A percentile compares a stretch with the other conserved stretches of the same genome.
Conservation (phyloP, 2,329 filamentous ascomycete genomes). For the Pseudomassariella vexata region DNA sequence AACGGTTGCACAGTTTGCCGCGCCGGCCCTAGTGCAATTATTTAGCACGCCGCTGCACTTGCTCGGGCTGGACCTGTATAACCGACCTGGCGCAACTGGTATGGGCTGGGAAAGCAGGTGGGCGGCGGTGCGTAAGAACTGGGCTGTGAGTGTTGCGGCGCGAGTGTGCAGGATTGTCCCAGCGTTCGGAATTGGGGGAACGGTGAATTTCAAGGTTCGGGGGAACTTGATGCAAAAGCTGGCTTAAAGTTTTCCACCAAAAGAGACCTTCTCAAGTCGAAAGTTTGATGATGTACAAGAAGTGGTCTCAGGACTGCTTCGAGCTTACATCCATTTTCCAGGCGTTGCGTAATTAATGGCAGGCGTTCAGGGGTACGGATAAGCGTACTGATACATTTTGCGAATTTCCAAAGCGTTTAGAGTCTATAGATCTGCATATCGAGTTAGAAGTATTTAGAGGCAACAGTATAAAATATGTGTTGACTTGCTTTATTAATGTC, state of each 20-base stretch:
- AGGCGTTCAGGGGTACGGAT: too few relatives aligned
- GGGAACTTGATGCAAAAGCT: slow-evolving; percentile 59
- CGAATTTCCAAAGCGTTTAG: too few relatives aligned
- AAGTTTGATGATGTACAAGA: too few relatives aligned
- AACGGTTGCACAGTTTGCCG: slow-evolving; percentile 70
- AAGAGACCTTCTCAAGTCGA: too few relatives aligned
- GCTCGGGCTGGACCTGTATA: slow-evolving; percentile 81
- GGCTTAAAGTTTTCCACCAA: slow-evolving; percentile 27
- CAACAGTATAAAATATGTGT: too few relatives aligned
- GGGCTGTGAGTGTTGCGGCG: slow-evolving; percentile 66
- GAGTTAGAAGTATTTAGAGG: too few relatives aligned
- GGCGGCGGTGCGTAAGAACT: slow-evolving; percentile 65
- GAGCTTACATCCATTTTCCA: too few relatives aligned
- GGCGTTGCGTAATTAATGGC: too few relatives aligned
- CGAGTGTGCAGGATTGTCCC: slow-evolving; percentile 81
- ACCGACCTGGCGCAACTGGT: slow-evolving; percentile 45
- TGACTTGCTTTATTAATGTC: too few relatives aligned
- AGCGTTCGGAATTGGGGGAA: slow-evolving; percentile 82
- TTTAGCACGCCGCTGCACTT: slow-evolving; percentile 79
- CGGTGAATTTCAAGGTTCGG: slow-evolving; percentile 73
- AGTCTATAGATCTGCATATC: too few relatives aligned
- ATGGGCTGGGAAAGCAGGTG: slow-evolving; percentile 54
- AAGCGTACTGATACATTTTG: too few relatives aligned
- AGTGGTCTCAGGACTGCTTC: too few relatives aligned
- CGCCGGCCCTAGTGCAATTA: slow-evolving; percentile 74